These are phyloP conservation scores for Chenopodium suecicum DNA, from an alignment of 148 eudicot species.

Conservation along the genomic window DNA sequence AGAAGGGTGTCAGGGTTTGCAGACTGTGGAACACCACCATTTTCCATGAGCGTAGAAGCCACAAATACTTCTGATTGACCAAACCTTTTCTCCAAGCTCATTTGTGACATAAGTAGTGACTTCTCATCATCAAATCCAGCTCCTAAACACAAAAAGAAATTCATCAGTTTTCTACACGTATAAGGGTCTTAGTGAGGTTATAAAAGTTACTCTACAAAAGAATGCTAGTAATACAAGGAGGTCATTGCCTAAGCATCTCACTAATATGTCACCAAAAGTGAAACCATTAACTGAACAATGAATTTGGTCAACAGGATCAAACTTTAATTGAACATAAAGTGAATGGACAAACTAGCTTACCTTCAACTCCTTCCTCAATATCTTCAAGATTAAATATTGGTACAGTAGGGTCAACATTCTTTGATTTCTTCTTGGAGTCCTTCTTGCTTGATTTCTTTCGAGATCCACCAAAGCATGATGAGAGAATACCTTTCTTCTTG, in stretches of 20 bases:
- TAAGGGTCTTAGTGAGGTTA: neutral
- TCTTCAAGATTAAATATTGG: slow-evolving; percentile 51
- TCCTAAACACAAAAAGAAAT: slow-evolving; percentile 20
- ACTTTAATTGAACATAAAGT: neutral
- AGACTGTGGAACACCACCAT: slow-evolving; percentile 55
- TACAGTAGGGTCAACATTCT: slow-evolving; percentile 44
- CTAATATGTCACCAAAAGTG: neutral
- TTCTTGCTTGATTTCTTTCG: slow-evolving; percentile 47
- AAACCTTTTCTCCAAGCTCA: slow-evolving; percentile 58
- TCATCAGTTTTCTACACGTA: neutral
- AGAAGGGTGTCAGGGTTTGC: slow-evolving; percentile 49
- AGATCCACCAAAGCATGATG: slow-evolving; percentile 47
- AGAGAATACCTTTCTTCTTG: slow-evolving; percentile 35
- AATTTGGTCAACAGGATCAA: neutral
- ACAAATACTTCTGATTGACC: slow-evolving; percentile 65
- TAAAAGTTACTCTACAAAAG: neutral
- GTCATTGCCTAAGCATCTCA: neutral
- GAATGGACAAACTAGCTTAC: slow-evolving; percentile 17
- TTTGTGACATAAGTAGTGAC: slow-evolving; percentile 54
- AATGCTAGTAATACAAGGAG: neutral
- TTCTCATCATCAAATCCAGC: slow-evolving; percentile 56
- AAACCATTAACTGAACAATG: neutral
- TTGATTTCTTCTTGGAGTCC: slow-evolving; percentile 44
- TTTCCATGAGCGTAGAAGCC: slow-evolving; percentile 58
- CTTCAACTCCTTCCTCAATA: slow-evolving; percentile 54